phyloP scores from a whole-genome alignment of 169 alveolate genomes.

The Ophryocystis elektroscirrha region DNA sequence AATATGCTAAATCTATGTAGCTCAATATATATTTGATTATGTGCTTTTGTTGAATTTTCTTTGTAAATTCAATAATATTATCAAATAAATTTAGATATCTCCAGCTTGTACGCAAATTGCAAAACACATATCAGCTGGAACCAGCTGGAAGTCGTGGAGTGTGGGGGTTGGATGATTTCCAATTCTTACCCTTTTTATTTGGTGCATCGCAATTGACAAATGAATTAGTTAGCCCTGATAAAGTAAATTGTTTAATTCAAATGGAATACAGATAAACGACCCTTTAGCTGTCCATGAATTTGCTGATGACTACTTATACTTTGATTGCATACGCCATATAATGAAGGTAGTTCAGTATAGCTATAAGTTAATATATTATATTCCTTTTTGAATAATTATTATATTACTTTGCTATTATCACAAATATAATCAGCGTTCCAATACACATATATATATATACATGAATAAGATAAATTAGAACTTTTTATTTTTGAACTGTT shows the following conservation, averaged over 20 bases:
- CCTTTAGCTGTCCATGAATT: background rate
- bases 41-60: background rate
- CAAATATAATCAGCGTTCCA: background rate
- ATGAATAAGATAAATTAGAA: background rate
- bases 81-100: slow-evolving; percentile 49
- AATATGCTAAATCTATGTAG: no score
- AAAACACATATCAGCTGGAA: slow-evolving; percentile 72
- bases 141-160: slow-evolving; percentile 99
- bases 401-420: background rate
- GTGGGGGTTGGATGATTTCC: slow-evolving; percentile 98
- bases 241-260: background rate
- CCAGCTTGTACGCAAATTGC: slow-evolving; percentile 64
- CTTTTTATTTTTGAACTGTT: background rate
- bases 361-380: background rate
- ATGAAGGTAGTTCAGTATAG: background rate
- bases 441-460: background rate
- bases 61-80: background rate
- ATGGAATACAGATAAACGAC: background rate
- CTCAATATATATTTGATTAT: background rate
- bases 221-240: slow-evolving; percentile 5
- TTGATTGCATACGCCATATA: background rate
- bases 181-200: slow-evolving; percentile 25
- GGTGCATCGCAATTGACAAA: slow-evolving; percentile 22
- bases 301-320: background rate
- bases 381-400: background rate